Evolutionary conservation across 169 alveolate genomes (phyloP).

Genomic region (Plasmodium coatneyi): DNA sequence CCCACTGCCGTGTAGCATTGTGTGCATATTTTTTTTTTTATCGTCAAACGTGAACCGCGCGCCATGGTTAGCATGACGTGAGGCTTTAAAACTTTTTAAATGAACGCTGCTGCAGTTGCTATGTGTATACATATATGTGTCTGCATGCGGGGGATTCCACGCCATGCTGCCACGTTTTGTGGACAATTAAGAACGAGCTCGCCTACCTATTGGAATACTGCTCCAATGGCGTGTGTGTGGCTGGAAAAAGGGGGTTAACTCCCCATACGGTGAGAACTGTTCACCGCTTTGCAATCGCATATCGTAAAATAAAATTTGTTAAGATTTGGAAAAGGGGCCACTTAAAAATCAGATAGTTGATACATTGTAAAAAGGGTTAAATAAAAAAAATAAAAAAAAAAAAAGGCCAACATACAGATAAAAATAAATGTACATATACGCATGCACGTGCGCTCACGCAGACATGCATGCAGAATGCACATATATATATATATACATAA

Average conservation of each 20-base stretch:
- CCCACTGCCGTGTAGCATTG: background rate
- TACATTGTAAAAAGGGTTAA: background rate
- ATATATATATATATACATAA: slow-evolving; percentile 17
- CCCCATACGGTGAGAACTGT: background rate
- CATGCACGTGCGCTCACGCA: background rate
- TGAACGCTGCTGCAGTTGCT: background rate
- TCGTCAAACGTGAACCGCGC: background rate
- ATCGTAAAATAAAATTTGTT: background rate
- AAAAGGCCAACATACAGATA: background rate
- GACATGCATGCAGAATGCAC: background rate
- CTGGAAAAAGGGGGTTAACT: background rate
- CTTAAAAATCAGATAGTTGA: background rate
- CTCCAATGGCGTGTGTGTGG: background rate
- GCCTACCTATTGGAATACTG: background rate
- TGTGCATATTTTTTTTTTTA: background rate
- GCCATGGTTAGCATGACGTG: background rate
- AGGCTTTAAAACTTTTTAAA: background rate
- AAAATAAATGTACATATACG: background rate
- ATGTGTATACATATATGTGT: background rate
- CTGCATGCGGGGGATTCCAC: background rate
- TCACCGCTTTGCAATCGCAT: background rate
- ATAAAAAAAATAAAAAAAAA: background rate
- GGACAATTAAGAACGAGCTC: background rate
- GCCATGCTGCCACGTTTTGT: background rate
- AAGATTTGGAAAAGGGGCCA: background rate